phyloP scores from a whole-genome alignment of 108 stramenopile species.

The Chaetoceros tenuissimus region DNA sequence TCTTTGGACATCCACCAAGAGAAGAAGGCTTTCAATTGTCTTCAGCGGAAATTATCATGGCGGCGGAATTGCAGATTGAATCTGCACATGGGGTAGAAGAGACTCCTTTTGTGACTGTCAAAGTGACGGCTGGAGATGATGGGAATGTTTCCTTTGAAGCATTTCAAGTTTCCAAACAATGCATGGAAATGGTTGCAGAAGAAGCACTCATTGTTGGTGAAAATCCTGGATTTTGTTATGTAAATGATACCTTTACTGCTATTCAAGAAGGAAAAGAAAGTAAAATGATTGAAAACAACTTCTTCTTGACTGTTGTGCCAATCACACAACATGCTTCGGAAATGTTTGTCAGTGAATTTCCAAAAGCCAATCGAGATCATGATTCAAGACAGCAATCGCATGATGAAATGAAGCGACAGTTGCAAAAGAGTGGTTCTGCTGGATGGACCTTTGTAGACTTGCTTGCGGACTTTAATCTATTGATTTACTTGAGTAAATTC shows the following conservation, averaged over 20 bases:
- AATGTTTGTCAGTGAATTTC: constrained; percentile 78
- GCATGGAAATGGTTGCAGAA: constrained; percentile 99
- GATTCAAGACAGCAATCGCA: constrained; percentile 56
- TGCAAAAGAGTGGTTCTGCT: constrained; percentile 70
- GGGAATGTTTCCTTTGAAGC: constrained; percentile 84
- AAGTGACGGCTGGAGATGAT: constrained; percentile 68
- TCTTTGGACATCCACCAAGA: constrained; percentile 90
- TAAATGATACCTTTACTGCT: constrained; percentile 95
- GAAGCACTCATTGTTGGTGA: constrained; percentile 79
- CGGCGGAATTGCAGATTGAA: constrained; percentile 91
- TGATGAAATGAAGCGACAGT: constrained; percentile 83
- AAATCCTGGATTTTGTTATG: constrained; percentile 76
- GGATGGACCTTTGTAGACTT: constrained; percentile 91
- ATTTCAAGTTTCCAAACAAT: constrained; percentile 90
- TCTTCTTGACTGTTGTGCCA: constrained; percentile 91
- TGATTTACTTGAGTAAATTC: constrained; percentile 80
- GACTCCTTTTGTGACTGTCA: constrained; percentile 93
- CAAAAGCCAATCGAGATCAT: constrained; percentile 74
- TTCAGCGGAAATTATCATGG: constrained; percentile 87
- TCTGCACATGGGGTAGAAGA: constrained; percentile 91
- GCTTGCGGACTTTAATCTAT: constrained; percentile 87
- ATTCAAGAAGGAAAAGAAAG: constrained; percentile 93
- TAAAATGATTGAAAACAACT: constrained; percentile 89
- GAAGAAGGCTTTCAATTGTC: constrained; percentile 88
- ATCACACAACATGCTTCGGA: constrained; percentile 88